Base-by-base conservation (phyloP, 164 flowering plant species). In the Sextonia rubra region DNA sequence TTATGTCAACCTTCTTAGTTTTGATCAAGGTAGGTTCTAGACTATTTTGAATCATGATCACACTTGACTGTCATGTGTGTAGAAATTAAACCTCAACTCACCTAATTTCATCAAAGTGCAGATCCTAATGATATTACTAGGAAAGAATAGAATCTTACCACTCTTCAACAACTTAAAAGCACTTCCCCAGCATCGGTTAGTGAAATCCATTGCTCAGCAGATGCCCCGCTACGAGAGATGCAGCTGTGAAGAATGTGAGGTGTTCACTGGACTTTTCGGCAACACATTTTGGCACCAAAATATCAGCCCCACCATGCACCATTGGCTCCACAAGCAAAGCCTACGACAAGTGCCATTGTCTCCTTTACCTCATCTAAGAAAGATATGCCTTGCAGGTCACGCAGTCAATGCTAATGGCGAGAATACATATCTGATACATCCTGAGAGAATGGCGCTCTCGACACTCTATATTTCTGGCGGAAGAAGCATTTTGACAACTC, bases 401-500 rank as follows among this genome's bases (percentile, higher is more conserved):
- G 82, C 86, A 0, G 85, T 88, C 48, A 81, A 84, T 80, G 62
- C 78, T 15, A 32, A 72, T 2, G 88, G 87, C 0, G 70, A 80
- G 17, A 83, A 84, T 74, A 26, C 80, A 3, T 86, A 85, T 66
- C 69, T 88, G 75, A 79, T 82, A 47, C 84, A 86, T 70, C 87
- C 88, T 4, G 89, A 86, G 77, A 81, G 91, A 77, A 85, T 88
- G 86, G 77, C 80, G 11, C 69, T 85, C 63, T 79, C 83, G 14
- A 88, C 87, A 5, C 83, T 83, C 3, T 86, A 86, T 61, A 81
- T 88, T 15, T 88, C 89, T 0, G 89, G 88, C 0, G 89, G 85
- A 62, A 61, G 83, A 58, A 76, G 71, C 18, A 67, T 85, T 6
- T 81, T 86, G 60, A 88, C 80, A 26, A 88, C 85, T 26, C 88